phyloP scores from a whole-genome alignment of 208 protist genomes.

The Wallacemonas sp. region DNA sequence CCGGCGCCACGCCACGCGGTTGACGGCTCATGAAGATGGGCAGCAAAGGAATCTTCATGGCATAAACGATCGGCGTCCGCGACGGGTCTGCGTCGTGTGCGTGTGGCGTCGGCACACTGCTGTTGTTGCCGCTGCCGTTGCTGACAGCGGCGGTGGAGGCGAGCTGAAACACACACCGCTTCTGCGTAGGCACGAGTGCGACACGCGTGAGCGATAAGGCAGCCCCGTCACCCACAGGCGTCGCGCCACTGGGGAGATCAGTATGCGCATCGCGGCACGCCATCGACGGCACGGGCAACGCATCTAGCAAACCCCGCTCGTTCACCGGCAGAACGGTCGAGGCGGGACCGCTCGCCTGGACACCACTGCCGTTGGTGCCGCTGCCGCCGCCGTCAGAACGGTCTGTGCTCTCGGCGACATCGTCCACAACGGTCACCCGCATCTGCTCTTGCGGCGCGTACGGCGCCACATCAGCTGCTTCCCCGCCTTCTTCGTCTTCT shows the following conservation, averaged over 20 bases:
- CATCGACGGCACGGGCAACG: conserved; percentile 11
- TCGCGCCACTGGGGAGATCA: no score
- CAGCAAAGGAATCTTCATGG: conserved; percentile 30
- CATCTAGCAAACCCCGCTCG: conserved; percentile 10
- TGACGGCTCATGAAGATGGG: conserved; percentile 47
- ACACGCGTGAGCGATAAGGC: conserved; percentile 13
- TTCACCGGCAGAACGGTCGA: conserved; percentile 27
- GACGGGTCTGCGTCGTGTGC: not conserved
- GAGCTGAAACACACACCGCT: conserved; percentile 21
- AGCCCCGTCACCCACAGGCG: conserved; percentile 1
- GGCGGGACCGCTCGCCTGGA: not conserved
- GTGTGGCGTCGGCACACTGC: no score
- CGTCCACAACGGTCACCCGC: conserved; percentile 4
- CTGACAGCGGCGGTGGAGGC: not conserved
- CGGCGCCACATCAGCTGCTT: no score
- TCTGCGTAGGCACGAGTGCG: conserved; percentile 12
- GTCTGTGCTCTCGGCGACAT: not conserved
- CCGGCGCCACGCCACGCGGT: not conserved
- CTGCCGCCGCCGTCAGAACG: not conserved
- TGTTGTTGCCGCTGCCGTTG: no score
- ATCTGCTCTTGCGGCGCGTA: not conserved
- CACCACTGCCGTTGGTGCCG: not conserved
- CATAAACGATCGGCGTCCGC: not conserved
- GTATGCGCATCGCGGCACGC: no score
- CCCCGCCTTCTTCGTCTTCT: not conserved